Evolutionary conservation across 2,329 filamentous ascomycete species (phyloP).

Genomic region (Aureobasidium vineae): DNA sequence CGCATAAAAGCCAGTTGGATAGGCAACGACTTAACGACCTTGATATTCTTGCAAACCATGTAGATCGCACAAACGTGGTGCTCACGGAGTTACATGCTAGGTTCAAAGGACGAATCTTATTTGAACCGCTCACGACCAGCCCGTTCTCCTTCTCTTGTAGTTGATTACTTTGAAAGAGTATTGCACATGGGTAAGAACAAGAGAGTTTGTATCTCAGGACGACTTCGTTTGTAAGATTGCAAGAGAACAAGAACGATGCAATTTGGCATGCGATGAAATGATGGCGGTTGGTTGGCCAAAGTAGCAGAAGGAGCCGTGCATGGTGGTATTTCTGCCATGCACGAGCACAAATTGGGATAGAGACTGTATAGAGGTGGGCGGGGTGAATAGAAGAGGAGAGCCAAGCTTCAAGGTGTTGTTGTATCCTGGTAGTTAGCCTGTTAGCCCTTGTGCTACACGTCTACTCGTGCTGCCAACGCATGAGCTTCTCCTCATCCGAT

Average conservation of each 20-base stretch:
- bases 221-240: background rate
- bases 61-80: background rate
- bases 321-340: background rate
- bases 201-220: background rate
- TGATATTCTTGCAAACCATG: background rate
- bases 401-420: background rate
- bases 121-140: background rate
- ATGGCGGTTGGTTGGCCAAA: background rate
- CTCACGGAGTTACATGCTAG: background rate
- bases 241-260: background rate
- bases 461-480: background rate
- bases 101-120: background rate
- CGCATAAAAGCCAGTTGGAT: background rate
- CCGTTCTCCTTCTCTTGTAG: background rate
- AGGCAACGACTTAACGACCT: background rate
- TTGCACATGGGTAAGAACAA: background rate
- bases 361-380: background rate
- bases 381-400: background rate
- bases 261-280: background rate
- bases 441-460: background rate
- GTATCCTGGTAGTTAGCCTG: background rate
- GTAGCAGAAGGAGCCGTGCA: background rate
- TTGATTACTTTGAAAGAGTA: background rate
- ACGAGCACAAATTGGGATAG: background rate
- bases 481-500: background rate